These are phyloP conservation scores for Novymonas esmeraldas DNA, from an alignment of 208 protist genomes.

Conservation along the genomic window DNA sequence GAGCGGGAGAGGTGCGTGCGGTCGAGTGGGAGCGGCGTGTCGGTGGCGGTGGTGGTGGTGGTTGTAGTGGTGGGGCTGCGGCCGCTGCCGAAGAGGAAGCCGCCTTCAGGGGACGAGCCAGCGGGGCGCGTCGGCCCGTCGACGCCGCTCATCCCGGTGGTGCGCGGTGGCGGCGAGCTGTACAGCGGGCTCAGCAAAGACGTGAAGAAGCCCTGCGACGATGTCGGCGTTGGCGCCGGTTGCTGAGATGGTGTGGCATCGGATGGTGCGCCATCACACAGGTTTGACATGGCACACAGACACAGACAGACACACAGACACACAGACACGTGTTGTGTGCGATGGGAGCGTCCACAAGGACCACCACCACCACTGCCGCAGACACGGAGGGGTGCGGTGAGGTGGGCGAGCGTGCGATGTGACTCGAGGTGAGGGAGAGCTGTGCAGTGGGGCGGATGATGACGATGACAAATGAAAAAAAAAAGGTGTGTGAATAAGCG, in stretches of 20 bases:
- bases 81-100: neutral
- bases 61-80: neutral
- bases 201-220: constrained; percentile 2
- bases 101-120: neutral
- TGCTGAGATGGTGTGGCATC: neutral
- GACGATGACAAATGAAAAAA: too few species aligned
- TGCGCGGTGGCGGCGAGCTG: neutral
- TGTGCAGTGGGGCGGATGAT: too few species aligned
- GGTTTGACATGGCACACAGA: neutral
- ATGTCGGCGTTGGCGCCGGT: neutral
- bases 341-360: too few species aligned
- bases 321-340: neutral
- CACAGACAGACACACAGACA: constrained; percentile 13
- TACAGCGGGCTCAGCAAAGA: constrained; percentile 2
- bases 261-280: neutral
- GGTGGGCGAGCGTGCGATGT: too few species aligned
- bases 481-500: too few species aligned
- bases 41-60: too few species aligned
- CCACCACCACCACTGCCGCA: too few species aligned
- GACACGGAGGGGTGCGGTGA: too few species aligned
- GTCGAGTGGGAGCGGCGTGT: neutral
- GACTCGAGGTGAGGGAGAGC: too few species aligned
- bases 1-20: neutral
- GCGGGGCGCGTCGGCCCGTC: too few species aligned
- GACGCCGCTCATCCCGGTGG: too few species aligned